phyloP scores from a whole-genome alignment of 768 basidiomycete species.

The Phaffia tasmanica region DNA sequence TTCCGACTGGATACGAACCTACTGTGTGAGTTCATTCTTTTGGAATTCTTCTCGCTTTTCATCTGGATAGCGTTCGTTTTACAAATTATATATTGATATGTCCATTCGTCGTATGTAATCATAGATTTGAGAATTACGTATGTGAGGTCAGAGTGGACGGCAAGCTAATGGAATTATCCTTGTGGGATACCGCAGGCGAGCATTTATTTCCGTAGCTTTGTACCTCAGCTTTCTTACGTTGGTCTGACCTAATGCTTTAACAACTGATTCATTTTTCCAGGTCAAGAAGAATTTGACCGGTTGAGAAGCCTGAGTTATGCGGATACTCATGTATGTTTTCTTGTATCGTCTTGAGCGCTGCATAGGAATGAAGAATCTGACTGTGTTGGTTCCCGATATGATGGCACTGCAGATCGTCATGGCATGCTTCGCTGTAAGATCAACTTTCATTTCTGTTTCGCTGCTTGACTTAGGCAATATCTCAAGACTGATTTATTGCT shows the following conservation, averaged over 20 bases:
- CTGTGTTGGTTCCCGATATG: too few relatives aligned
- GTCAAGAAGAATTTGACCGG: slow-evolving; percentile 20
- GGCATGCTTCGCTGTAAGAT: slow-evolving; percentile 8
- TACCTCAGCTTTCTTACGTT: background rate
- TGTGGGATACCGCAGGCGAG: slow-evolving; percentile 6
- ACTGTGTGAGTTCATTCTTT: background rate
- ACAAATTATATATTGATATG: too few relatives aligned
- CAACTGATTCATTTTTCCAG: background rate
- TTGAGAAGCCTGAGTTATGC: slow-evolving; percentile 10
- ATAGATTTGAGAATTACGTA: background rate
- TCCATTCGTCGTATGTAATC: background rate
- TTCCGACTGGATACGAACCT: slow-evolving; percentile 6
- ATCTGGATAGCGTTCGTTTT: too few relatives aligned
- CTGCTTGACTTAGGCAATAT: too few relatives aligned
- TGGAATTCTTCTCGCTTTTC: too few relatives aligned
- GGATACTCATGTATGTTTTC: slow-evolving; percentile 12
- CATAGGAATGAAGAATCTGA: too few relatives aligned
- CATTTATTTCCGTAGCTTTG: background rate
- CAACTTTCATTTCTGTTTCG: too few relatives aligned
- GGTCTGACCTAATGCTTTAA: background rate
- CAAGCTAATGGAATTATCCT: background rate
- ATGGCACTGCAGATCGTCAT: slow-evolving; percentile 8
- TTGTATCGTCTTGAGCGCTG: too few relatives aligned
- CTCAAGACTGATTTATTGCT: too few relatives aligned
- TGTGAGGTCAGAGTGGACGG: background rate